Evolutionary conservation across 768 basidiomycete genomes (phyloP), one percentile per base, ranked within the genome.

Genomic region (Lactarius hengduanensis): DNA sequence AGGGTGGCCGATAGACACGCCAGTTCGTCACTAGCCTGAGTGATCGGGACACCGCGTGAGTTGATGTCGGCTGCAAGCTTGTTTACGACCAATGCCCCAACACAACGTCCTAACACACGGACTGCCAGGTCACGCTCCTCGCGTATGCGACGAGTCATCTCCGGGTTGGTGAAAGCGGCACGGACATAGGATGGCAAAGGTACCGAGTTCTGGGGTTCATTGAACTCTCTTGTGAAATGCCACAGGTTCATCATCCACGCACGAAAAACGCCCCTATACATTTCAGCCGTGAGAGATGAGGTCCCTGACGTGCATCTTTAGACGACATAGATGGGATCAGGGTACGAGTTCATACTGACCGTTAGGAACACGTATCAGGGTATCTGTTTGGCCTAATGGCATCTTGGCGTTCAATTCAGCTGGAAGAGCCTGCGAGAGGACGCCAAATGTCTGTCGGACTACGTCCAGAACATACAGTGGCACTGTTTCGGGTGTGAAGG

Each of bases 211-310:
- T 28, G 13, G 40, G 28, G 28, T 22, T 43, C 55, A 36, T 36
- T 34, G 45, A 20, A 47, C 22, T 36, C 56, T 50, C 43, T 57
- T n/a, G 45, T 22, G n/a, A 47, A 47, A n/a, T 47, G n/a, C 45
- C 45, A 47, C 55, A 63, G 22, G 30, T 32, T 57, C 41, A 47
- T 45, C 40, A 63, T 28, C 30, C 56, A 63, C 30, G 34, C 41
- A 36, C 32, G 62, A 3, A 57, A 22, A 13, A 41, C n/a, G 18
- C 13, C 22, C 43, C 34, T 63, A 11, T 55, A 41, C n/a, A n/a
- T 30, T 18, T 26, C 43, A 8, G 43, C 10, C 20, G 47, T 32
- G 5, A 57, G 43, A 22, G 43, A 43, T 36, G 62, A 57, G n/a
- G 22, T 20, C 4, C 56, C 62, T 16, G 9, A n/a, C 7, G 16